Evolutionary conservation across 2,329 filamentous ascomycete species (phyloP).

Genomic region (Claviceps spartinae): DNA sequence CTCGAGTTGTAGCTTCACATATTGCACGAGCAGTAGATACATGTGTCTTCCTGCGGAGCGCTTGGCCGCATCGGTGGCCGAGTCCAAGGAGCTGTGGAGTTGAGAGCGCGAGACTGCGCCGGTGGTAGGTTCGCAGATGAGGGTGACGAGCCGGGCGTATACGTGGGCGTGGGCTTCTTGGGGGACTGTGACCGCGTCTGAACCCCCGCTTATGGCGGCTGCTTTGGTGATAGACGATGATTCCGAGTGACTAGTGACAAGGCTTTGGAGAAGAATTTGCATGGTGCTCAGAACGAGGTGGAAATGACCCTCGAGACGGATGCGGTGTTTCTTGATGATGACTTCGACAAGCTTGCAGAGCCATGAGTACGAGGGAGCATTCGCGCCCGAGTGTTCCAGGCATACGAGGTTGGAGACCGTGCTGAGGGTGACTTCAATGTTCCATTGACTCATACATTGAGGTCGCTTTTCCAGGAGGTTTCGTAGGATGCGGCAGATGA

Average conservation of each 20-base stretch:
- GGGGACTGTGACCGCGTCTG: slow-evolving; percentile 9
- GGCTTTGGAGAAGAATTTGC: slow-evolving; percentile 40
- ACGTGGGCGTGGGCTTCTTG: slow-evolving; percentile 33
- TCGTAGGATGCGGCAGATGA: slow-evolving; percentile 27
- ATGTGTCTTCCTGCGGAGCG: slow-evolving; percentile 48
- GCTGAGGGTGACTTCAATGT: slow-evolving; percentile 39
- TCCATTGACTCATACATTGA: slow-evolving; percentile 42
- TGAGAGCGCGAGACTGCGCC: slow-evolving; percentile 37
- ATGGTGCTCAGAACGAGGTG: slow-evolving; percentile 42
- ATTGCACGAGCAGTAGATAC: slow-evolving; percentile 45
- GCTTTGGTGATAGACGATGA: neutral
- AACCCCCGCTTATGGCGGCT: neutral
- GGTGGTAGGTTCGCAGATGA: slow-evolving; percentile 45
- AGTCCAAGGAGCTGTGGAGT: slow-evolving; percentile 36
- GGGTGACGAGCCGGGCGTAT: slow-evolving; percentile 42
- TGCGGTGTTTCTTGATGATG: slow-evolving; percentile 45
- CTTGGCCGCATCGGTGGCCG: slow-evolving; percentile 47
- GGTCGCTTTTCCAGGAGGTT: slow-evolving; percentile 37
- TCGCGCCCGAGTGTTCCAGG: slow-evolving; percentile 14
- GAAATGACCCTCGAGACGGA: slow-evolving; percentile 48
- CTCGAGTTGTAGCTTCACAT: slow-evolving; percentile 48
- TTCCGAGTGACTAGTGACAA: slow-evolving; percentile 26
- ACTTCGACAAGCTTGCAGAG: slow-evolving; percentile 41
- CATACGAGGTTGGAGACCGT: slow-evolving; percentile 25
- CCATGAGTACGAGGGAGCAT: slow-evolving; percentile 25